phyloP scores from a whole-genome alignment of 2,329 filamentous ascomycete species.

The Talaromyces amestolkiae region DNA sequence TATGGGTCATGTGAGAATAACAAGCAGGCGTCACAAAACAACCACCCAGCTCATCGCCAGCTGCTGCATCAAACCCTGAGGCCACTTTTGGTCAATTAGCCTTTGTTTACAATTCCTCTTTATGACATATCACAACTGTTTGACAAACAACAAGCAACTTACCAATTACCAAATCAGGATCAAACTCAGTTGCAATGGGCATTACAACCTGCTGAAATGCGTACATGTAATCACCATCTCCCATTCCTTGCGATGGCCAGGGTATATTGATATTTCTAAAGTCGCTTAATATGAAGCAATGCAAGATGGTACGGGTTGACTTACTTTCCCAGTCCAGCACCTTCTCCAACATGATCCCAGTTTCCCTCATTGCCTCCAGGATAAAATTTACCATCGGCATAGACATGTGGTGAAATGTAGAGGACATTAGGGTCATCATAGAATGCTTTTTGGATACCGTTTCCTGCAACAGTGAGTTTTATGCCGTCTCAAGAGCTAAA shows the following conservation, averaged over 20 bases:
- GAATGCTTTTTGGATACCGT: slow-evolving; percentile 94
- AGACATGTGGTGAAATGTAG: slow-evolving; percentile 93
- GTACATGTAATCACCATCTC: slow-evolving; percentile 93
- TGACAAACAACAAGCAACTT: slow-evolving; percentile 24
- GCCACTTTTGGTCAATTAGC: slow-evolving; percentile 59
- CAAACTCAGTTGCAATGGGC: slow-evolving; percentile 90
- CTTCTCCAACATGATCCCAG: slow-evolving; percentile 58
- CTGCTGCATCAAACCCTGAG: slow-evolving; percentile 92
- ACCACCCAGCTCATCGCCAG: slow-evolving; percentile 85
- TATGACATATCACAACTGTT: too few relatives aligned
- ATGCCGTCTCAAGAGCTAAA: too few relatives aligned
- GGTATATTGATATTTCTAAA: slow-evolving; percentile 65
- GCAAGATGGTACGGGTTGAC: slow-evolving; percentile 19
- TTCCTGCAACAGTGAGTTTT: slow-evolving; percentile 54
- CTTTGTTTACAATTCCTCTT: not conserved
- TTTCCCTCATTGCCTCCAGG: slow-evolving; percentile 63
- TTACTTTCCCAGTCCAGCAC: slow-evolving; percentile 56
- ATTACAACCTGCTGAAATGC: slow-evolving; percentile 96
- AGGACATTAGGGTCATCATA: slow-evolving; percentile 92
- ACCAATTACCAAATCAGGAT: slow-evolving; percentile 85
- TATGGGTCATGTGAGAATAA: slow-evolving; percentile 98
- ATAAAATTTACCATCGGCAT: slow-evolving; percentile 80
- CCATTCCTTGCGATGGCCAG: slow-evolving; percentile 73
- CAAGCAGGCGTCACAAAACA: slow-evolving; percentile 89
- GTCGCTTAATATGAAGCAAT: not conserved